Percentiles rank a stretch among this genome's conserved stretches.
phyloP scores from a whole-genome alignment of 768 basidiomycete genomes.

The Zangia roseola region DNA sequence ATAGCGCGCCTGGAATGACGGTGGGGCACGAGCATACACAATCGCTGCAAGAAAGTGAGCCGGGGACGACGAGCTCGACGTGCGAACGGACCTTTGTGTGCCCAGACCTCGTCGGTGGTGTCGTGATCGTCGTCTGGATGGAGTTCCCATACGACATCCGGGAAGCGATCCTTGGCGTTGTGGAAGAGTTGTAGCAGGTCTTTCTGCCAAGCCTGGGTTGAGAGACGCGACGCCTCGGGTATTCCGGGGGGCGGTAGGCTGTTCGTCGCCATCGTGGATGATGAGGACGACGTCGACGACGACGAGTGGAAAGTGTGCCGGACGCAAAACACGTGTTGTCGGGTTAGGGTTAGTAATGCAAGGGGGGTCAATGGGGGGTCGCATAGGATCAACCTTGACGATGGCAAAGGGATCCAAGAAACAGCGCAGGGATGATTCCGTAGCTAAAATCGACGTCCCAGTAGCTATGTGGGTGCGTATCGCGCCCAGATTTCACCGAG shows the following conservation, averaged over 20 bases:
- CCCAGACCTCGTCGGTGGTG: constrained; percentile 67
- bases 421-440: background rate
- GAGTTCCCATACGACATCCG: constrained; percentile 95
- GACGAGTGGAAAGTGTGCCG: constrained; percentile 10
- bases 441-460: constrained; percentile 54
- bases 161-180: constrained; percentile 86
- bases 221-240: constrained; percentile 60
- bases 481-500: background rate
- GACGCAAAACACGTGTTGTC: constrained; percentile 29
- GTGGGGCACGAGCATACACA: constrained; percentile 92
- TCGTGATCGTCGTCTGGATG: constrained; percentile 55
- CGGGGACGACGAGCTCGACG: background rate
- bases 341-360: constrained; percentile 25
- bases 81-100: constrained; percentile 79
- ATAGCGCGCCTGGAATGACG: constrained; percentile 86
- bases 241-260: constrained; percentile 30
- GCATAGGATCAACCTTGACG: background rate
- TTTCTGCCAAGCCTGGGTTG: constrained; percentile 74
- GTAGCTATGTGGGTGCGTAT: constrained; percentile 94
- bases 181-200: constrained; percentile 77
- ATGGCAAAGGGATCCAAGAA: constrained; percentile 11
- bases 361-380: constrained; percentile 3
- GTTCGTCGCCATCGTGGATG: constrained; percentile 28
- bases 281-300: constrained; percentile 27
- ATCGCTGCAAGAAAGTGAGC: constrained; percentile 55